Evolutionary conservation across 2,329 filamentous ascomycete species (phyloP), one percentile per base, ranked within the genome.

Genomic region (Pseudogymnoascus sp.): DNA sequence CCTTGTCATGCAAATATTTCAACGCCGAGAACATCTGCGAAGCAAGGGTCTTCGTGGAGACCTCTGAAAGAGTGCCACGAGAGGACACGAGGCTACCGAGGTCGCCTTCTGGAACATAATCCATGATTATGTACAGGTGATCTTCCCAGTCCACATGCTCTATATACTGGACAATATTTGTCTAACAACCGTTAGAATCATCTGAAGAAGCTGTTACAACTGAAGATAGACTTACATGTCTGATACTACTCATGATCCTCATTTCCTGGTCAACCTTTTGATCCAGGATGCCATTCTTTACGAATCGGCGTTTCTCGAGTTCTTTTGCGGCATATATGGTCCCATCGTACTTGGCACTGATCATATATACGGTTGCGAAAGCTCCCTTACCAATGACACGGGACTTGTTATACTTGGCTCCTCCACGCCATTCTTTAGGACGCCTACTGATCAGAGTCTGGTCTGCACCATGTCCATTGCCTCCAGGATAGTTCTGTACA

Each of bases 261-360:
- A 99, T 93, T 76, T 99, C 94, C 68, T 95, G 97, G 71, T 97
- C 90, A 12, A 97, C 88, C 73, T 95, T 96, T 66, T 92, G 87
- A 69, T 96, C 92, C 20, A 96, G 75, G 18, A 92, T 80, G 2
- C 92, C 92, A 68, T 96, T 94, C 76, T 96, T 96, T 78, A 96
- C 90, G 71, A 97, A 96, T 16, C 87, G 86, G 59, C 89, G 85
- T 76, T 97, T 97, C 74, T 97, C 92, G 3, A 99, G 83, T 74
- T 97, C 92, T 73, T 99, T 99, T 12, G 92, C 92, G 4, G 94
- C 94, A 69, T 89, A 95, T 0, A 93, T 85, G 30, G 84, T 79
- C 1, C 94, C 94, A 69, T 94, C 86, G 68, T 85, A 89, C 74
- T 92, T 95, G 16, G 88, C 87, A 0, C 93, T 93, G 25, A 97